Base-by-base conservation (phyloP, 2,329 filamentous ascomycete genomes). In the Boeremia exigua region DNA sequence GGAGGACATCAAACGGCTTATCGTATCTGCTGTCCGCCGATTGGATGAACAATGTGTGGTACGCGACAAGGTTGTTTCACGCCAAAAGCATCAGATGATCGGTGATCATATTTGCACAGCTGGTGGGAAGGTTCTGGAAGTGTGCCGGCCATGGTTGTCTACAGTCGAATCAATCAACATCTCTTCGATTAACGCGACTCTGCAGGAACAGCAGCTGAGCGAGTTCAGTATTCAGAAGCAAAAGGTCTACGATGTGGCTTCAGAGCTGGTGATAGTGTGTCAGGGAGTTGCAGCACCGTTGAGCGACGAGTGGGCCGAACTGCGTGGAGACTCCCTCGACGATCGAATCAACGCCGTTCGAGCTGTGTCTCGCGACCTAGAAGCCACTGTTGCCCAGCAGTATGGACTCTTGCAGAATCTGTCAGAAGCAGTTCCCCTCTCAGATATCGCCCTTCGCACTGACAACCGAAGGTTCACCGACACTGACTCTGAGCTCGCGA, bases 141-240 rank as follows among this genome's bases (percentile, higher is more conserved):
- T 88, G 60, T 97, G 96, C 76, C 90, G 90, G 69, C 90, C 91
- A 8, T 99, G 93, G 89, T 88, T 96, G 58, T 86, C 91, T 10
- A 87, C 91, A 64, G 87, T 98, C 48, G 95, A 99, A 76, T 96
- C 92, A 2, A 90, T 97, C 73, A 92, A 98, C 67, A 83, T 99
- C 12, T 89, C 90, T 0, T 86, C 89, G 0, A 79, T 98, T 2
- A 88, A 88, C 36, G 88, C 89, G 55, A 88, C 84, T 55, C 88
- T 93, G 63, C 90, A 94, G 72, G 94, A 90, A 38, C 92, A 92
- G 0, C 91, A 96, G 66, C 79, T 98, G 29, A 84, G 87, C 43
- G 95, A 98, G 65, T 97, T 97, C 73, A 88, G 88, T 68, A 85
- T 88, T 29, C 91, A 96, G 74, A 98, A 98, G 77, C 95, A 99